Base-by-base conservation (phyloP, 1,284 basidiomycete genomes). In the Apiotrichum veenhuisii region DNA sequence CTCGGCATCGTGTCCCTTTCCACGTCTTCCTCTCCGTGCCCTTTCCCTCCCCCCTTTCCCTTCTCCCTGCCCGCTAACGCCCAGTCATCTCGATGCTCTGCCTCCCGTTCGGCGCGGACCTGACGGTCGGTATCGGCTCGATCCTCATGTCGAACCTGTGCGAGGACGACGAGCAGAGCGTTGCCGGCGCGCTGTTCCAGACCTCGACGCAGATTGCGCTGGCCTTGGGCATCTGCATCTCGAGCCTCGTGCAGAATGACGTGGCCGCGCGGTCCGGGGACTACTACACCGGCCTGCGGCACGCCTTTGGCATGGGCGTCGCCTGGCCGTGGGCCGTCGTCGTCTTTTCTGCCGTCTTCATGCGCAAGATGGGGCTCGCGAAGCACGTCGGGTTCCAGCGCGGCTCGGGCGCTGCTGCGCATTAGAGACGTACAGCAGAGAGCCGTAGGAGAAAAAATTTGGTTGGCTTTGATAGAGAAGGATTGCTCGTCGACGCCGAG, bases 141-240 rank as follows among this genome's bases (percentile, higher is more conserved):
- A 62, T 73, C 49, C 55, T 71, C 45, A 68, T 73, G 50, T 70
- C 68, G 41, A 72, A 70, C 55, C 53, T 70, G 41, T 66, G 59
- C 41, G 47, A 53, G 20, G 64, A 67, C 63, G 61, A 69, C 43
- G 64, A 71, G 62, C 69, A 69, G 56, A 64, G 65, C 18, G 59
- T 68, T 30, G 68, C 55, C 7, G 68, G 68, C n/a, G 68, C 68
- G 2, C 52, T 70, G 7, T 71, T 71, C 61, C 67, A 71, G 52
- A 71, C 69, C 2, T 38, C 63, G 5, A 52, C 61, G 2, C 67
- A 68, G 44, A 65, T 69, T 48, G 63, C 60, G 1, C 49, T 54
- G 1, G 64, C 68, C 5, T 57, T 72, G 40, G 70, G 70, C 4
- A 62, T 67, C 37, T 69, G 67, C 48, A 37, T 67, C 37, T 42